Percentiles rank a stretch among this genome's conserved stretches.
Conservation (phyloP, 352 stramenopile genomes). For the Globisporangium splendens region DNA sequence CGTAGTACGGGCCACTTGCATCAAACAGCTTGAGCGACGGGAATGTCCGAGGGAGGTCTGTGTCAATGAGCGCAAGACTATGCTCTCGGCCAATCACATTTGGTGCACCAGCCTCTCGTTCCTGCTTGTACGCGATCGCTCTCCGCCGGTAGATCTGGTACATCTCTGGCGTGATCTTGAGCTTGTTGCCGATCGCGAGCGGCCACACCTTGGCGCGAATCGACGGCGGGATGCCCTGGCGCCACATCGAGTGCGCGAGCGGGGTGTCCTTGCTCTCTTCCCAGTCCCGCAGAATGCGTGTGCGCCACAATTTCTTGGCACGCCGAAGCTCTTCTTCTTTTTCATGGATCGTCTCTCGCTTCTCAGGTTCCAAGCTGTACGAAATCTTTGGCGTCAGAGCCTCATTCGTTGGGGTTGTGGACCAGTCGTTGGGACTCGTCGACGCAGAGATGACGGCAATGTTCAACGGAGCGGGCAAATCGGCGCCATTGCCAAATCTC, state of each 20-base stretch:
- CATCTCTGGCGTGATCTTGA: conserved; percentile 86
- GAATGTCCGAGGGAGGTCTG: conserved; percentile 84
- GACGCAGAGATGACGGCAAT: conserved; percentile 10
- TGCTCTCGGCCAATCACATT: conserved; percentile 65
- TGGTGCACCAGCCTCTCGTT: conserved; percentile 26
- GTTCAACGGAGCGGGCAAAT: conserved; percentile 11
- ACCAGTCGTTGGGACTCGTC: conserved; percentile 9
- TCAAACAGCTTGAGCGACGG: conserved; percentile 79
- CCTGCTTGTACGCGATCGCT: conserved; percentile 59
- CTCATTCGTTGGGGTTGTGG: conserved; percentile 13
- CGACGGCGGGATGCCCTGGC: conserved; percentile 78
- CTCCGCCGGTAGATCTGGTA: conserved; percentile 79
- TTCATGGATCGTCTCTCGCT: conserved; percentile 57
- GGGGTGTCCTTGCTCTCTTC: conserved; percentile 71
- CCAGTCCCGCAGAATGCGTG: conserved; percentile 73
- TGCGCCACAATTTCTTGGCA: conserved; percentile 83
- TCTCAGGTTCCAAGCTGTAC: conserved; percentile 6
- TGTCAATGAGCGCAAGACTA: conserved; percentile 81
- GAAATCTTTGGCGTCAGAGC: conserved; percentile 8
- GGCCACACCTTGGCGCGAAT: conserved; percentile 82
- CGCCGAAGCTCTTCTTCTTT: conserved; percentile 78
- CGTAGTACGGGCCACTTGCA: conserved; percentile 68
- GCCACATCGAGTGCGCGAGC: conserved; percentile 73
- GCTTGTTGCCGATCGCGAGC: conserved; percentile 78
- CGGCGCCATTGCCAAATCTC: neutral